These are phyloP conservation scores for Angophora floribunda DNA, from an alignment of 345 rosid species.

Conservation along the genomic window DNA sequence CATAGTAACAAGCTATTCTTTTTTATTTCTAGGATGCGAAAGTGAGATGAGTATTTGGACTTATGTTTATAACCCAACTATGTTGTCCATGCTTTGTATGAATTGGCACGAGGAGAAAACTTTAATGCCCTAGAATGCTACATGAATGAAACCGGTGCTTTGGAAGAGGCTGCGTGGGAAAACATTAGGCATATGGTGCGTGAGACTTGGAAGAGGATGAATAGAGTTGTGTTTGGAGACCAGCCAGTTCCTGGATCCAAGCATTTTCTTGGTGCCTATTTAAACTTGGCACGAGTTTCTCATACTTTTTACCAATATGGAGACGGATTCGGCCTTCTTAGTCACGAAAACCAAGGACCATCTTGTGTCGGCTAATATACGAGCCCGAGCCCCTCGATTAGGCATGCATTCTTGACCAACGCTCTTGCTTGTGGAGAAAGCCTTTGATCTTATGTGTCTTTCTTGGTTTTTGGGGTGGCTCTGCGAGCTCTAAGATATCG, in stretches of 20 bases:
- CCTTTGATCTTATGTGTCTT: too few species aligned
- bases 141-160: not conserved
- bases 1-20: too few species aligned
- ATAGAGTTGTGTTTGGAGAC: not conserved
- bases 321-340: slow-evolving; percentile 2
- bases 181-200: not conserved
- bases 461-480: too few species aligned
- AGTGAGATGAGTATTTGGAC: too few species aligned
- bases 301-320: slow-evolving; percentile 2
- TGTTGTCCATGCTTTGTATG: too few species aligned
- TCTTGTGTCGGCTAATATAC: not conserved
- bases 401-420: too few species aligned
- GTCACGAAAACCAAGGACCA: not conserved
- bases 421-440: too few species aligned
- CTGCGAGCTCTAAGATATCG: too few species aligned
- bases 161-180: not conserved
- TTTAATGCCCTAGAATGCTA: too few species aligned
- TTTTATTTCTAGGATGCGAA: too few species aligned
- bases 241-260: not conserved
- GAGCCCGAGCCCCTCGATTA: not conserved
- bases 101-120: too few species aligned
- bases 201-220: slow-evolving; percentile 8
- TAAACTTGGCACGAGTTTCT: not conserved
- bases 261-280: not conserved
- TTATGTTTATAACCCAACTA: too few species aligned